These are phyloP conservation scores for Euphorbia schlechtendalii DNA, from an alignment of 441 rosid genomes.

Conservation along the genomic window DNA sequence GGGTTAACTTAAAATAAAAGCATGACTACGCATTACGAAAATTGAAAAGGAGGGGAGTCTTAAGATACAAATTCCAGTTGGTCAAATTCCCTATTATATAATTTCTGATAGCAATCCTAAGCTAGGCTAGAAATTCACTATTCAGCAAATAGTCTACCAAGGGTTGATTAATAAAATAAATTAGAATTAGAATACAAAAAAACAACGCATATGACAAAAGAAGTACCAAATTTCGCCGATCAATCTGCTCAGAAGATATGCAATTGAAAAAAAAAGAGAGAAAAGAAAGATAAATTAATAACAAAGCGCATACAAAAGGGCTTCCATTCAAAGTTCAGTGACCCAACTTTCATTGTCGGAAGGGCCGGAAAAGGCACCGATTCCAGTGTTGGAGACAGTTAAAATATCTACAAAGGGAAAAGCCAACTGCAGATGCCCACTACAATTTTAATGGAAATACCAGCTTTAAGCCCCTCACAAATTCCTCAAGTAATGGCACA, in stretches of 20 bases:
- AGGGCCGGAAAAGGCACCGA: slow-evolving; percentile 24
- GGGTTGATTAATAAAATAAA: no score
- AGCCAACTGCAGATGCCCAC: slow-evolving; percentile 40
- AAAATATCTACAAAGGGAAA: slow-evolving; percentile 56
- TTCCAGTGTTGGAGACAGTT: slow-evolving; percentile 37
- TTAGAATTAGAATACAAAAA: slow-evolving; percentile 26
- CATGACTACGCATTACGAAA: no score
- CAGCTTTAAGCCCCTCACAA: slow-evolving; percentile 25
- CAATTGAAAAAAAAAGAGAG: slow-evolving; percentile 10
- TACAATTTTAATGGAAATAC: slow-evolving; percentile 35
- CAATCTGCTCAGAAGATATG: slow-evolving; percentile 30
- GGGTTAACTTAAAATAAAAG: no score
- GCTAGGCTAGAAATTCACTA: not conserved
- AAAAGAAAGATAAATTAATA: slow-evolving; percentile 27
- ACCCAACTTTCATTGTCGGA: slow-evolving; percentile 27
- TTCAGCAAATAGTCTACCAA: no score
- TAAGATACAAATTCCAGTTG: not conserved
- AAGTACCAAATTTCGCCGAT: slow-evolving; percentile 28
- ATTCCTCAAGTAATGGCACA: slow-evolving; percentile 28
- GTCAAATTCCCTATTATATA: no score
- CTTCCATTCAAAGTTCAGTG: no score
- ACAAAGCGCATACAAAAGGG: slow-evolving; percentile 36
- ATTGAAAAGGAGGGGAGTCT: no score
- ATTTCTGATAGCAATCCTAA: no score
- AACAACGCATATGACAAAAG: slow-evolving; percentile 26